Conservation (phyloP, 208 protist genomes). For the Acanthamoeba divionensis region DNA sequence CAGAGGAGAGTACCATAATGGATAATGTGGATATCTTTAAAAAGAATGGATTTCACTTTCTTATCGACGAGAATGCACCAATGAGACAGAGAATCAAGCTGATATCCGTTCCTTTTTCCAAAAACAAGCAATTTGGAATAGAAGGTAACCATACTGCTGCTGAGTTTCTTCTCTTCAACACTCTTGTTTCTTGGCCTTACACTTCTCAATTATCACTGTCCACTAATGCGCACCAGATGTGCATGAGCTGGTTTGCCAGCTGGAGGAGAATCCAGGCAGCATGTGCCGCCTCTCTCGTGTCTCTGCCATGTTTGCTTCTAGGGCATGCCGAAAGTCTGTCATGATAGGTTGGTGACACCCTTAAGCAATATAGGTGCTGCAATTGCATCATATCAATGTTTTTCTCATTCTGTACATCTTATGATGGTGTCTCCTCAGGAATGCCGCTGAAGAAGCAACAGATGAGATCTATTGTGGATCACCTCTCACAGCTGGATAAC, state of each 20-base stretch:
- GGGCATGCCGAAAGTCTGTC: conserved; percentile 73
- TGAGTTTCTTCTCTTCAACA: background rate
- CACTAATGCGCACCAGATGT: conserved; percentile 57
- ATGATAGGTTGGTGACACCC: conserved; percentile 73
- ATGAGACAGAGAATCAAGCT: conserved; percentile 53
- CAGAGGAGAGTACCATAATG: conserved; percentile 72
- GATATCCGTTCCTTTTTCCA: conserved; percentile 56
- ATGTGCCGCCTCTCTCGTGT: conserved; percentile 54
- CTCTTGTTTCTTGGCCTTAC: background rate
- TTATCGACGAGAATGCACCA: conserved; percentile 33
- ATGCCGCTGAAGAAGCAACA: conserved; percentile 60
- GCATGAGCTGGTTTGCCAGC: conserved; percentile 66
- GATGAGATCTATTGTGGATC: conserved; percentile 70
- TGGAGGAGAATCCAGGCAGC: conserved; percentile 56
- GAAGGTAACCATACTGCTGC: conserved; percentile 35
- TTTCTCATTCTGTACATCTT: background rate
- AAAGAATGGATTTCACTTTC: conserved; percentile 78
- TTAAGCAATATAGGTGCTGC: no score
- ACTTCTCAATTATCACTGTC: background rate
- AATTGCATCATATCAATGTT: background rate
- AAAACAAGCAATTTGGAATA: conserved; percentile 55
- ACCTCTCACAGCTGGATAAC: conserved; percentile 75
- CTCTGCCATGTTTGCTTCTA: conserved; percentile 75
- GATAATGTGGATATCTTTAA: conserved; percentile 74
- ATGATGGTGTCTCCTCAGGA: background rate